Base-by-base conservation (phyloP, 225 moss, liverwort and hornwort species). In the Pseudoscleropodium purum region DNA sequence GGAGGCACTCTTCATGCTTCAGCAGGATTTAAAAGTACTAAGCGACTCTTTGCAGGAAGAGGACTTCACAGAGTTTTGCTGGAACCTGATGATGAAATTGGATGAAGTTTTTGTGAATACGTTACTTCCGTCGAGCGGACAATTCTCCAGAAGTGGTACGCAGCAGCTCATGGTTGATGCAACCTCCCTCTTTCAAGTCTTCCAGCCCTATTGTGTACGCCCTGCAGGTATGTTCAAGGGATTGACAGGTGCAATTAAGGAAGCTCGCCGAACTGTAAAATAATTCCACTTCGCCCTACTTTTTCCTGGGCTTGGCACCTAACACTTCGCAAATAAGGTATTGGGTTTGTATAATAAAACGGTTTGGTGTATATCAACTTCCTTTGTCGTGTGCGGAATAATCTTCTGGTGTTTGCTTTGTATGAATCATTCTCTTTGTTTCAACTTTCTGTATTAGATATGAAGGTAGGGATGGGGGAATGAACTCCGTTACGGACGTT, bases 201-300 rank as follows among this genome's bases (percentile, higher is more conserved):
- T 99, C 84, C 95, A 95, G 84, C 95, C 97, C 10, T 97, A 90
- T 85, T 97, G 93, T 91, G 90, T 92, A 18, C 94, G 96, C 85
- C 99, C 99, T 85, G 94, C 96, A 67, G 92, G 92, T 61, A 96
- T 95, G 84, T 97, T 99, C 89, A 97, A 97, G 91, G 92, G 92
- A 69, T 90, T 97, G 77, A 91, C 92, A 87, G 93, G 93, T 87
- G 95, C 94, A 79, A 93, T 97, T 65, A 94, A 93, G 85, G 89
- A 84, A 60, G 91, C 93, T 90, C 84, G 84, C 41, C 85, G 68
- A 59, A 26, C 29, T 90, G 83, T 90, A 86, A 82, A 91, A 70
- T 92, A 86, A 61, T 51, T 86, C 26, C 18, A 69, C 19, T 64
- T 73, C 29, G 33, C 74, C 70, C 64, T 63, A 79, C 41, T 45